phyloP scores from a whole-genome alignment of 2,329 filamentous ascomycete genomes.

The Microthyrium microscopicum region DNA sequence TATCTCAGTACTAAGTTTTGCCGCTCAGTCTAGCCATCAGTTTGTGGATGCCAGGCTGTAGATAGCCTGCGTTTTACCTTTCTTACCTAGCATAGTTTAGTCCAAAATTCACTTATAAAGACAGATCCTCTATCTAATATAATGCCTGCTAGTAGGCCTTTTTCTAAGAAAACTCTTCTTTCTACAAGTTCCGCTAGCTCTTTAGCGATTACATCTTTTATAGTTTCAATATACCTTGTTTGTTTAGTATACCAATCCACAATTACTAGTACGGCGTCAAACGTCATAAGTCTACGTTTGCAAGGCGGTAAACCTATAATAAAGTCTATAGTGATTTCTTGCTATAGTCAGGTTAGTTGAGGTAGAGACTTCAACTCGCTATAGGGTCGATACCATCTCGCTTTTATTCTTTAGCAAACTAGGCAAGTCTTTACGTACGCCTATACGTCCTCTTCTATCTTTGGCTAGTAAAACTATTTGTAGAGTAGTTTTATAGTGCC shows the following conservation, averaged over 20 bases:
- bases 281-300: not conserved
- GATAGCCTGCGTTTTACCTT: slow-evolving; percentile 7
- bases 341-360: slow-evolving; percentile 5
- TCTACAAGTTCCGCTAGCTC: slow-evolving; percentile 3
- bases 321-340: slow-evolving; percentile 10
- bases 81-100: slow-evolving; percentile 3
- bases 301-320: slow-evolving; percentile 9
- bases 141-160: slow-evolving; percentile 8
- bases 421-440: slow-evolving; percentile 12
- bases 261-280: slow-evolving; percentile 12
- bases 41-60: slow-evolving; percentile 9
- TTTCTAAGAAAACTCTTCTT: not conserved
- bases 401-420: slow-evolving; percentile 7
- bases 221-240: slow-evolving; percentile 8
- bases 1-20: slow-evolving; percentile 9
- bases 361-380: slow-evolving; percentile 8
- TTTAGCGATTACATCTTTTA: slow-evolving; percentile 10
- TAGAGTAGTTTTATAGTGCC: slow-evolving; percentile 1
- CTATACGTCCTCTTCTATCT: slow-evolving; percentile 12
- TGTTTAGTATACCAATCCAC: slow-evolving; percentile 13
- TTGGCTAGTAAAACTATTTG: slow-evolving; percentile 2
- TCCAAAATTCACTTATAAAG: slow-evolving; percentile 9
- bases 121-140: slow-evolving; percentile 7
- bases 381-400: slow-evolving; percentile 1
- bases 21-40: slow-evolving; percentile 10